Evolutionary conservation across 2,329 filamentous ascomycete species (phyloP).

Genomic region (Colletotrichum paranaense): DNA sequence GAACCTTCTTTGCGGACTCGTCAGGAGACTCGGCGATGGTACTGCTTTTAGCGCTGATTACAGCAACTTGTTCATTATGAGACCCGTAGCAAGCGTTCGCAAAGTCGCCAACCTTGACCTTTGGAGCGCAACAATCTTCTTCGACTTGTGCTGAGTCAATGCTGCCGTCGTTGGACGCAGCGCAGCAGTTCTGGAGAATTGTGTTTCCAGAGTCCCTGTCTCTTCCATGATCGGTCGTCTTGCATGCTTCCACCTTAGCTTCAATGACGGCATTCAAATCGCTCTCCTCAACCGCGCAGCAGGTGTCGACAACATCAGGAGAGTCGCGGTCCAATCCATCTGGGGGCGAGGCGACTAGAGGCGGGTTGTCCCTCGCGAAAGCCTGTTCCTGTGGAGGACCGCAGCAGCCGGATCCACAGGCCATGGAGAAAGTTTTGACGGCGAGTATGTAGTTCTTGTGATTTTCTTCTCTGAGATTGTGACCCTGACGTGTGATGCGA

Average conservation of each 20-base stretch:
- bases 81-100: not conserved
- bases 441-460: not conserved
- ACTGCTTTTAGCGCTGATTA: not conserved
- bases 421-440: not conserved
- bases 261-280: not conserved
- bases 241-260: not conserved
- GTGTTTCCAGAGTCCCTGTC: not conserved
- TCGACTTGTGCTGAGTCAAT: not conserved
- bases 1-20: not conserved
- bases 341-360: not conserved
- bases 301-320: not conserved
- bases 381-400: not conserved
- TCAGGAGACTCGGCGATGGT: not conserved
- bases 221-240: not conserved
- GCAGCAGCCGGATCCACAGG: conserved; percentile 27
- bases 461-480: not conserved
- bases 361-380: not conserved
- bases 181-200: not conserved
- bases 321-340: not conserved
- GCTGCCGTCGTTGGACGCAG: not conserved
- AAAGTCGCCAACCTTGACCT: not conserved
- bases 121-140: not conserved
- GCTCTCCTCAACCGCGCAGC: not conserved
- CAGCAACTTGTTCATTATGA: not conserved
- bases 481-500: not conserved